Conservation (phyloP, 2,329 filamentous ascomycete genomes). For the Penicillium sp. region DNA sequence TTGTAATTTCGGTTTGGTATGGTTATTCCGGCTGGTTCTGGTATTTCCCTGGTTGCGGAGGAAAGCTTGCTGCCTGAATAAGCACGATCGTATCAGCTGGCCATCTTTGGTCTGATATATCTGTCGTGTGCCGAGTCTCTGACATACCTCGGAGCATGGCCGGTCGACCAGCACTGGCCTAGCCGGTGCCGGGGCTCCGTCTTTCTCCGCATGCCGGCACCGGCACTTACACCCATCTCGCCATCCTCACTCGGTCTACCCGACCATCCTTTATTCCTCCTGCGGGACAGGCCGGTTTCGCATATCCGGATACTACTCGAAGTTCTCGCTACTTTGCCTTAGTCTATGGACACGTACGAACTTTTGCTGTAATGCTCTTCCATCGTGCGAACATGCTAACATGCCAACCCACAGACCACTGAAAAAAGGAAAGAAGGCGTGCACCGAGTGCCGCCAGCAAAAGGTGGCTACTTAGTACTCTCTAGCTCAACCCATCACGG, state of each 20-base stretch:
- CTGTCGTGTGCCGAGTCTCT: background rate
- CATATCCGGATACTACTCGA: background rate
- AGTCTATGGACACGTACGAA: constrained; percentile 16
- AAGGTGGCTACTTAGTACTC: constrained; percentile 33
- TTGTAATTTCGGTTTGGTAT: background rate
- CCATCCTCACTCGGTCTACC: background rate
- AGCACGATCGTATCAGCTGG: background rate
- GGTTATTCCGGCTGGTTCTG: background rate
- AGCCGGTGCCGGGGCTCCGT: background rate
- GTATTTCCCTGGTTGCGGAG: background rate
- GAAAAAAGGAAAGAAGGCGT: constrained; percentile 43
- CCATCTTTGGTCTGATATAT: background rate
- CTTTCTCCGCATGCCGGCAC: background rate
- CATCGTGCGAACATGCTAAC: constrained; percentile 14
- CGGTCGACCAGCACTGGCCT: background rate
- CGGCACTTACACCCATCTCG: background rate
- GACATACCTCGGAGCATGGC: background rate
- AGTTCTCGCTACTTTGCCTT: background rate
- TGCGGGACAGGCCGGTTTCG: background rate
- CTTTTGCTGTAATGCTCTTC: background rate
- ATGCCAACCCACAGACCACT: constrained; percentile 15
- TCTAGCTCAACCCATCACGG: background rate
- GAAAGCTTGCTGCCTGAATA: background rate
- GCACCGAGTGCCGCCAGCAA: constrained; percentile 48
- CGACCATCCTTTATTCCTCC: background rate